Evolutionary conservation across 176 grass and related monocot species (phyloP), one percentile per base, ranked within the genome.

Genomic region (Aegilops bicornis): DNA sequence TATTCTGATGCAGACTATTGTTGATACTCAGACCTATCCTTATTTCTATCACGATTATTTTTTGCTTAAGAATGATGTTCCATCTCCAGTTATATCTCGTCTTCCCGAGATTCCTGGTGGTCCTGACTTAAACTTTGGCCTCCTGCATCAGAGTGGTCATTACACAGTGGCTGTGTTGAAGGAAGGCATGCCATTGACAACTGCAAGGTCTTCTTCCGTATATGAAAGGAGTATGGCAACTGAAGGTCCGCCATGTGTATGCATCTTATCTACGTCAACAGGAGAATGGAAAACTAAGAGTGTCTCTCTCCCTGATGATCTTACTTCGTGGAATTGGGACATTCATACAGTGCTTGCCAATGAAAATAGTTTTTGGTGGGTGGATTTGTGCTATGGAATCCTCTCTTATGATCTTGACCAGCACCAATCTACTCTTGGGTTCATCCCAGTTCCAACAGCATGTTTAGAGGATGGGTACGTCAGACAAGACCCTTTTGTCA

Each of bases 151-250:
- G 35, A 22, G 17, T 69, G 67, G 67, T 36, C 32, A 69, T 69
- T 69, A 70, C 67, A 70, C 33, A n/a, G 33, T 70, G 32, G 67
- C 33, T 39, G 67, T 70, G 67, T 70, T 70, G 33, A 70, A 70
- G 67, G 67, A 70, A 70, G 36, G 17, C 67, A 70, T 70, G 33
- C 20, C 20, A 39, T 39, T 36, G 17, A 37, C 33, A 70, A 70
- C 10, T 65, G 8, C 24, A 65, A 25, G 25, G 25, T 25, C 24
- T 65, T 65, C 63, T 65, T 65, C 63, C 22, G 2, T 70, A n/a
- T 70, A 70, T 70, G 10, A 39, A 70, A 70, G 1, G 19, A 70
- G 17, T n/a, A n/a, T n/a, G 32, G 3, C 37, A 70, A 37, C 19
- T n/a, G 33, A 70, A 3, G 68, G 68, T 4, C 15, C 48, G 4